A percentile compares a stretch with the other conserved stretches of the same genome.
phyloP scores from a whole-genome alignment of 192 early-diverging fungal species.

The Oehlia diaphana region DNA sequence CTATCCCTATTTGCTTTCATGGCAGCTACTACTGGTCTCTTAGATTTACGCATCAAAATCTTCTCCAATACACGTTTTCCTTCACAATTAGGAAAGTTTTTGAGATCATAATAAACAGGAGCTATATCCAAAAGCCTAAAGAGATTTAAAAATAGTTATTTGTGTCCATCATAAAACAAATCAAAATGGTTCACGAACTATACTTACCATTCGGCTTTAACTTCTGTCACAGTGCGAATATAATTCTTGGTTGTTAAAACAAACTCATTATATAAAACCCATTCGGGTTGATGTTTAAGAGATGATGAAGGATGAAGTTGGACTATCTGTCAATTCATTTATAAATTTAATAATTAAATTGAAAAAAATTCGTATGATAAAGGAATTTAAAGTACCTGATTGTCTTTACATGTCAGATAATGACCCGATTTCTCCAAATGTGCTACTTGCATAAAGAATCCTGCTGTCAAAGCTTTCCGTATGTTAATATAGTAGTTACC shows the following conservation, averaged over 20 bases:
- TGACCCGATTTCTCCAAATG: constrained; percentile 85
- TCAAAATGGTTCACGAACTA: neutral
- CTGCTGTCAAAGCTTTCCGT: constrained; percentile 83
- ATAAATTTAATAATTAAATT: constrained; percentile 1
- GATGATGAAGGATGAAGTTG: constrained; percentile 90
- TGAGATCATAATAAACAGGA: constrained; percentile 89
- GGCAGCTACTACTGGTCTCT: neutral
- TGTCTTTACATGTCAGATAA: constrained; percentile 96
- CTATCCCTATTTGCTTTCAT: too few relatives aligned
- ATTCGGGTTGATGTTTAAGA: constrained; percentile 91
- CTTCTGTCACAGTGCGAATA: constrained; percentile 90
- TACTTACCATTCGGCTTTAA: constrained; percentile 79
- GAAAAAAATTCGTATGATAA: constrained; percentile 8
- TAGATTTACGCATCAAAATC: constrained; percentile 56
- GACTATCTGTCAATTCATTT: constrained; percentile 52
- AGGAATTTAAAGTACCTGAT: constrained; percentile 61
- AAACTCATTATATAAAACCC: constrained; percentile 99
- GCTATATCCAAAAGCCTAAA: constrained; percentile 71
- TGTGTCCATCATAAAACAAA: neutral
- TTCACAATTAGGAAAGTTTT: constrained; percentile 89
- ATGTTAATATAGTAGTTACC: constrained; percentile 83
- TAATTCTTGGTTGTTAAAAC: constrained; percentile 95
- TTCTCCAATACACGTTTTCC: constrained; percentile 81
- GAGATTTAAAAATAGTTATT: neutral
- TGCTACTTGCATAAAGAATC: constrained; percentile 99